These are phyloP conservation scores for Hemisphaericaspora subhashii DNA, from an alignment of 1,139 yeast species.

Conservation along the genomic window DNA sequence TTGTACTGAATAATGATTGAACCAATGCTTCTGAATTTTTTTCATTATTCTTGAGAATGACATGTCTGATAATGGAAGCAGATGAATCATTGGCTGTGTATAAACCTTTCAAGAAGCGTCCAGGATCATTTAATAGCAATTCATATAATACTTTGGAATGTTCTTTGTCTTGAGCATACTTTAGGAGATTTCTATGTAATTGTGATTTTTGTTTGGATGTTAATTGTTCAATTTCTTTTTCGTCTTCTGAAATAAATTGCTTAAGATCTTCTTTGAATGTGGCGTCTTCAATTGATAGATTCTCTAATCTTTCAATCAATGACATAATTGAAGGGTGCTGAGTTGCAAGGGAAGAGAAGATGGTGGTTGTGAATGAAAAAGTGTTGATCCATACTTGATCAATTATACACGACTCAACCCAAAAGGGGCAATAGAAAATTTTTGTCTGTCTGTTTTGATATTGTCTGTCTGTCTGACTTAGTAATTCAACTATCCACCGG, in stretches of 20 bases:
- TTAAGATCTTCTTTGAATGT: neutral
- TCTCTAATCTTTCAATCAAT: neutral
- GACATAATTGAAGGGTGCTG: no score
- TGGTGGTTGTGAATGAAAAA: no score
- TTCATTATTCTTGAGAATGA: neutral
- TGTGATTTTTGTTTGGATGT: neutral
- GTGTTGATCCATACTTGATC: no score
- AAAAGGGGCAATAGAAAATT: no score
- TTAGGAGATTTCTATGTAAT: conserved; percentile 7
- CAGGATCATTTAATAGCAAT: conserved; percentile 20
- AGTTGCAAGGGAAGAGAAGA: no score
- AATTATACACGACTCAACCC: neutral
- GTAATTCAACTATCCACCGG: no score
- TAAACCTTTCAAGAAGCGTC: conserved; percentile 20
- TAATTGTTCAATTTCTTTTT: no score
- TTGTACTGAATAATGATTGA: conserved; percentile 15
- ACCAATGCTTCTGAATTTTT: conserved; percentile 5
- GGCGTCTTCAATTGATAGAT: neutral
- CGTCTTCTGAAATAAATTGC: neutral
- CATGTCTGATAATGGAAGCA: conserved; percentile 10
- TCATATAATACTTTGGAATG: conserved; percentile 17
- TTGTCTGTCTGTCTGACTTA: neutral
- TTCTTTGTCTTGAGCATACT: conserved; percentile 16
- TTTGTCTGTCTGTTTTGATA: no score
- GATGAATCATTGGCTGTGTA: conserved; percentile 19